Evolutionary conservation across 2,329 filamentous ascomycete species (phyloP).

Genomic region (Colletotrichum zoysiae): DNA sequence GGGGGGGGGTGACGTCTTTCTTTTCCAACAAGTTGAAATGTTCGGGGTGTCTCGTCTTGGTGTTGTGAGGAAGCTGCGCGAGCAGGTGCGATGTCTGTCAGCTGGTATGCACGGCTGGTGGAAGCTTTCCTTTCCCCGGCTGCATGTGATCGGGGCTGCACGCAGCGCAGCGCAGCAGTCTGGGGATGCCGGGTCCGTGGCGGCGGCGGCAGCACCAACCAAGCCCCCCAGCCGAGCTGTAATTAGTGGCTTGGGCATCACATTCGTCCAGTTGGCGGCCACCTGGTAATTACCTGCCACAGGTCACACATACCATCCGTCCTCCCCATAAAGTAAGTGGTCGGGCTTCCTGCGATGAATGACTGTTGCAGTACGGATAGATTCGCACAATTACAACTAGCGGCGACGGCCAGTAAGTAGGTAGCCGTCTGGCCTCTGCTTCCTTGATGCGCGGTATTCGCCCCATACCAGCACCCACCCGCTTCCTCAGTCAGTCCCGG

Average conservation of each 20-base stretch:
- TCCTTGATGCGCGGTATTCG: background rate
- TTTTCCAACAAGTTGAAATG: background rate
- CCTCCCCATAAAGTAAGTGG: slow-evolving; percentile 3
- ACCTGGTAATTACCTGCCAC: slow-evolving; percentile 13
- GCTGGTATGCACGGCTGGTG: slow-evolving; percentile 12
- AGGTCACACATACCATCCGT: background rate
- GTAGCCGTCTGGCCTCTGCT: background rate
- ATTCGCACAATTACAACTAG: background rate
- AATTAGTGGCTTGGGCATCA: slow-evolving; percentile 18
- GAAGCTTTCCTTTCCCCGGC: slow-evolving; percentile 22
- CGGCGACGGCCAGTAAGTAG: background rate
- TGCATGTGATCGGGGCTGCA: slow-evolving; percentile 37
- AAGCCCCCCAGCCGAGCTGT: background rate
- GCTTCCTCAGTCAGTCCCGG: background rate
- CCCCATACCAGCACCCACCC: background rate
- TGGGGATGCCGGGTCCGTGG: slow-evolving; percentile 11
- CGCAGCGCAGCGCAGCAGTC: background rate
- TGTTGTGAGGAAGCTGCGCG: background rate
- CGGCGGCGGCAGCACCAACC: slow-evolving; percentile 6
- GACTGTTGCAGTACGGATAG: background rate
- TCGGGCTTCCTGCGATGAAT: background rate
- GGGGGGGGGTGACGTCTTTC: background rate
- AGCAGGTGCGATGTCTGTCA: slow-evolving; percentile 6
- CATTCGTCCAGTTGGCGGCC: slow-evolving; percentile 10
- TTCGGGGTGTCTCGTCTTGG: background rate